Evolutionary conservation across 2,329 filamentous ascomycete genomes (phyloP), one percentile per base, ranked within the genome.

Genomic region (Penicillium sp.): DNA sequence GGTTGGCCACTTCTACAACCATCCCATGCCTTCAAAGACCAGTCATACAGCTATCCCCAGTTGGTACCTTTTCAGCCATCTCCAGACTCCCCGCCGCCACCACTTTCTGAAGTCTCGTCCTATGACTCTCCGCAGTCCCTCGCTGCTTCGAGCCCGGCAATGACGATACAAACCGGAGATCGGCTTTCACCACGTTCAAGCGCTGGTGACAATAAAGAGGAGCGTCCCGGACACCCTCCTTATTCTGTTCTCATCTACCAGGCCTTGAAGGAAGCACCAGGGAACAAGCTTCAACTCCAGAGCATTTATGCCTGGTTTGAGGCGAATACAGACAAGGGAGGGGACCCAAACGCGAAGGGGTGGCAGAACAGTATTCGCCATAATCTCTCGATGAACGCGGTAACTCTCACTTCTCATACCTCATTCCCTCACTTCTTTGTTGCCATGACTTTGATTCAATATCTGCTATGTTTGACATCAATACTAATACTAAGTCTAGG

Each of bases 291-390:
- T 84, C 84, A 88, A 2, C 80, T 97, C 12, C 87, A 91, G 63
- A 88, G 95, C 51, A 89, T 97, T 55, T 97, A 97, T 73, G 81
- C 88, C 55, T 97, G 93, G 91, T 96, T 97, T 67, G 80, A 84
- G 40, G 81, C 87, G 28, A 87, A 96, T 67, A 96, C 91, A 2
- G 82, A 84, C 62, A 96, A 94, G 73, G 85, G 84, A 5, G 84
- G 80, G 50, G 81, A 82, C 43, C 70, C 74, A 17, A 80, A 79
- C 8, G 77, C 74, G 12, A 88, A 86, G 64, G 93, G 92, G 10
- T 97, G 93, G 93, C 89, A 93, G 75, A 97, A 97, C 73, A 96
- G 90, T 70, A 95, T 97, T 61, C 85, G 93, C 2, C 93, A 97
- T 73, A 97, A 97, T 65, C 78, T 97, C 8, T 96, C 91, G 45